Evolutionary conservation across 306 rosid species (phyloP).

Genomic region (Abrus pulchellus): DNA sequence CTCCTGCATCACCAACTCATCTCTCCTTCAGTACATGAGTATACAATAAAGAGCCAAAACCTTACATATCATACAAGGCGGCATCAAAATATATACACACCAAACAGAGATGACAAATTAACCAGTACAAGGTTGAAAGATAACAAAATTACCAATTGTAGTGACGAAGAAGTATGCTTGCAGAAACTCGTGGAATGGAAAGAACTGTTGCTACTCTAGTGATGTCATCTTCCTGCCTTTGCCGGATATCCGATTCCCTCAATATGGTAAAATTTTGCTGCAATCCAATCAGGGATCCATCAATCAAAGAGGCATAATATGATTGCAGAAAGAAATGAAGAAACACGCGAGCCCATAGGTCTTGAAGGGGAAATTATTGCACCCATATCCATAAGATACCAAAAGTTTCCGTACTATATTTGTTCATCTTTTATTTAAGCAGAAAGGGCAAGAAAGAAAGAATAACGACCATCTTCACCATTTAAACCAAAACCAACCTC

Average conservation of each 20-base stretch:
- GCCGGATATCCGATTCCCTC: slow-evolving; percentile 68
- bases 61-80: slow-evolving; percentile 33
- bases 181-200: slow-evolving; percentile 64
- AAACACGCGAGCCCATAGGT: not conserved
- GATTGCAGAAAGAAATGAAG: slow-evolving; percentile 5
- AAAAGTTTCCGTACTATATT: not conserved
- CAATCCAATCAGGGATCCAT: slow-evolving; percentile 38
- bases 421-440: not conserved
- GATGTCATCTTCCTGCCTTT: slow-evolving; percentile 71
- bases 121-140: not conserved
- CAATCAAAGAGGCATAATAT: slow-evolving; percentile 22
- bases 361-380: not conserved
- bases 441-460: not conserved
- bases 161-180: slow-evolving; percentile 74
- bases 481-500: slow-evolving; percentile 26
- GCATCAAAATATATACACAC: slow-evolving; percentile 16
- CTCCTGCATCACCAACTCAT: slow-evolving; percentile 57
- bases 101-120: not conserved
- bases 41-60: slow-evolving; percentile 10
- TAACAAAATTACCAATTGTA: slow-evolving; percentile 59
- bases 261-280: slow-evolving; percentile 73
- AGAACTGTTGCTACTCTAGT: slow-evolving; percentile 66
- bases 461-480: not conserved
- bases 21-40: slow-evolving; percentile 26
- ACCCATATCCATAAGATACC: not conserved